Conservation (phyloP, 805 yeast species). For the Torulaspora indica region DNA sequence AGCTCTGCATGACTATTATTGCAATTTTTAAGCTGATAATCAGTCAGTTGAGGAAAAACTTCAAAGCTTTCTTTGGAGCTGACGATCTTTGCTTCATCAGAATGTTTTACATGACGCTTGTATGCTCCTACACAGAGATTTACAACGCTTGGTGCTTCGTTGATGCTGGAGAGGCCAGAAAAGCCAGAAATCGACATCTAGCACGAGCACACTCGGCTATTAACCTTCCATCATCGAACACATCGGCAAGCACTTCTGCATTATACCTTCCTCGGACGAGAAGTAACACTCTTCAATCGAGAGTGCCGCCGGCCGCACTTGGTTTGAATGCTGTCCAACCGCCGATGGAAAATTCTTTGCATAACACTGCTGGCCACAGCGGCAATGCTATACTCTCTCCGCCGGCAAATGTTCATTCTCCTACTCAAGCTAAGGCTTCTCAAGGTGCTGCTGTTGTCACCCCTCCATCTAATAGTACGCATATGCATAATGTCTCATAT, state of each 20-base stretch:
- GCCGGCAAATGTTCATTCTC: conserved; percentile 5
- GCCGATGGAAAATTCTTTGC: conserved; percentile 1
- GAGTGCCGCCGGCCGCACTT: conserved; percentile 8
- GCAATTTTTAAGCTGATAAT: conserved; percentile 51
- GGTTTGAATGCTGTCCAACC: neutral
- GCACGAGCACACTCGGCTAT: conserved; percentile 8
- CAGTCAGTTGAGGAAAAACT: conserved; percentile 43
- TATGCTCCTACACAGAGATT: conserved; percentile 62
- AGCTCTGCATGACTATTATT: conserved; percentile 38
- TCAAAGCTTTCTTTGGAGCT: conserved; percentile 46
- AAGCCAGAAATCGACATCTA: conserved; percentile 8
- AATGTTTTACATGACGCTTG: conserved; percentile 54
- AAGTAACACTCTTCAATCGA: conserved; percentile 27
- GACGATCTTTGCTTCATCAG: conserved; percentile 63
- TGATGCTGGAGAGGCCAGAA: conserved; percentile 16
- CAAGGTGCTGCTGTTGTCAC: conserved; percentile 5
- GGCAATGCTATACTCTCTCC: conserved; percentile 8
- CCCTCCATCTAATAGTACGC: conserved; percentile 13
- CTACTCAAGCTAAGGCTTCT: conserved; percentile 9
- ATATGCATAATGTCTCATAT: conserved; percentile 7
- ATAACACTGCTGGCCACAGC: conserved; percentile 2
- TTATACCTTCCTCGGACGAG: conserved; percentile 22
- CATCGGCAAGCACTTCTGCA: conserved; percentile 5
- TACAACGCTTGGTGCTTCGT: conserved; percentile 54
- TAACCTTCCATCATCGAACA: conserved; percentile 5